phyloP scores from a whole-genome alignment of 2,329 filamentous ascomycete genomes.

The Ilyonectria mors-panacis region DNA sequence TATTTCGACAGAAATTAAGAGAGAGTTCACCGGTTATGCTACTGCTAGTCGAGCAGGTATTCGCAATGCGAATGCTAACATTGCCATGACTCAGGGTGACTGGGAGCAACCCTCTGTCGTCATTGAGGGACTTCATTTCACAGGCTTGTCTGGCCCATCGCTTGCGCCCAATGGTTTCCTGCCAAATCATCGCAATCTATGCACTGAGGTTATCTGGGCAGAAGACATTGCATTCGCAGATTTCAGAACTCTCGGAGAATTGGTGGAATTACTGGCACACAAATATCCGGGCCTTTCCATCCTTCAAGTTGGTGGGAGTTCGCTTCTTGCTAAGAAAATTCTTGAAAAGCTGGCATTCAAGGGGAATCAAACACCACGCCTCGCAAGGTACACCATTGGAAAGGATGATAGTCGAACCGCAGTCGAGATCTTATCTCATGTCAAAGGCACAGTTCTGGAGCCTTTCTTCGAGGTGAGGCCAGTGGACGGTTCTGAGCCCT shows the following conservation, averaged over 20 bases:
- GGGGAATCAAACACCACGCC: conserved; percentile 47
- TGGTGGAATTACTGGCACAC: conserved; percentile 55
- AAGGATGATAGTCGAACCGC: conserved; percentile 27
- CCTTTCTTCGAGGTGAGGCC: conserved; percentile 50
- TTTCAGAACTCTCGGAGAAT: conserved; percentile 38
- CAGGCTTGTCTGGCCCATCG: conserved; percentile 50
- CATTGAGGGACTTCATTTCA: conserved; percentile 62
- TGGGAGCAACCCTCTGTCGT: conserved; percentile 56
- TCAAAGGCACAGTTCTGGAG: conserved; percentile 36
- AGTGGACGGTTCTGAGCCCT: conserved; percentile 38
- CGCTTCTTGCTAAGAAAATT: conserved; percentile 38
- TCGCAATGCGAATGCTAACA: conserved; percentile 58
- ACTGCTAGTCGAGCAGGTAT: conserved; percentile 54
- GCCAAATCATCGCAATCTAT: conserved; percentile 64
- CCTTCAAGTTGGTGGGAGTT: conserved; percentile 55
- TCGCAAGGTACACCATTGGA: conserved; percentile 54
- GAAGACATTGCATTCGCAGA: conserved; percentile 52
- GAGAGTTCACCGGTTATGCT: conserved; percentile 59
- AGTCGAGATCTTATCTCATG: conserved; percentile 13
- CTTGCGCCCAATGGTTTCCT: conserved; percentile 56
- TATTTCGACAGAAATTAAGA: conserved; percentile 51
- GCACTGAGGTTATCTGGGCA: conserved; percentile 65
- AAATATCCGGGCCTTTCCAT: conserved; percentile 57
- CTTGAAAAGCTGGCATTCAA: conserved; percentile 47
- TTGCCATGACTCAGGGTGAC: conserved; percentile 59